Conservation (phyloP, 495 filamentous ascomycete genomes). For the Talaromyces adpressus region DNA sequence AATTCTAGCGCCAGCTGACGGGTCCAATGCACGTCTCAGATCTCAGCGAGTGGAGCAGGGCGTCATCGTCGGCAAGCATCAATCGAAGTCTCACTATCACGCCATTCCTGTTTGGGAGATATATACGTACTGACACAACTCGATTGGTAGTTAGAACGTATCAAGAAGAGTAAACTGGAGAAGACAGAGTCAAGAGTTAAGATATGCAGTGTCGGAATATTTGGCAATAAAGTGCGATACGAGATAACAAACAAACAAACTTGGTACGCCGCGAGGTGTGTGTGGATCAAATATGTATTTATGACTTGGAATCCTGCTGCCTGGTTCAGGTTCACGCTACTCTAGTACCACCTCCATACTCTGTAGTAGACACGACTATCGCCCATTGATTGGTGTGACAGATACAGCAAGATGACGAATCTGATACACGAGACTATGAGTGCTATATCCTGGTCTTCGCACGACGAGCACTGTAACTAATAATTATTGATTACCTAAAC, state of each 20-base stretch:
- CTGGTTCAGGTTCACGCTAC: neutral
- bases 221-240: neutral
- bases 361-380: neutral
- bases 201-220: neutral
- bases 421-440: neutral
- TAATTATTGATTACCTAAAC: neutral
- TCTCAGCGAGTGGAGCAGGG: neutral
- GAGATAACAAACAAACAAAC: neutral
- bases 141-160: neutral
- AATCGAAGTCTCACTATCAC: neutral
- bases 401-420: neutral
- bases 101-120: neutral
- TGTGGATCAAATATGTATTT: neutral
- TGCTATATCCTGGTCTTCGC: too few relatives aligned
- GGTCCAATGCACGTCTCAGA: constrained; percentile 7
- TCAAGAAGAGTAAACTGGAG: neutral
- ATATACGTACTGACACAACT: neutral
- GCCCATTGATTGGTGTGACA: neutral
- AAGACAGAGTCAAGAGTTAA: neutral
- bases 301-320: neutral
- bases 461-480: neutral
- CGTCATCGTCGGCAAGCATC: neutral
- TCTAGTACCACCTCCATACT: neutral
- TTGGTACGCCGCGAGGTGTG: neutral
- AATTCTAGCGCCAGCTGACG: neutral